These are phyloP conservation scores for Copromyces sp. DNA, from an alignment of 495 filamentous ascomycete genomes.

Conservation along the genomic window DNA sequence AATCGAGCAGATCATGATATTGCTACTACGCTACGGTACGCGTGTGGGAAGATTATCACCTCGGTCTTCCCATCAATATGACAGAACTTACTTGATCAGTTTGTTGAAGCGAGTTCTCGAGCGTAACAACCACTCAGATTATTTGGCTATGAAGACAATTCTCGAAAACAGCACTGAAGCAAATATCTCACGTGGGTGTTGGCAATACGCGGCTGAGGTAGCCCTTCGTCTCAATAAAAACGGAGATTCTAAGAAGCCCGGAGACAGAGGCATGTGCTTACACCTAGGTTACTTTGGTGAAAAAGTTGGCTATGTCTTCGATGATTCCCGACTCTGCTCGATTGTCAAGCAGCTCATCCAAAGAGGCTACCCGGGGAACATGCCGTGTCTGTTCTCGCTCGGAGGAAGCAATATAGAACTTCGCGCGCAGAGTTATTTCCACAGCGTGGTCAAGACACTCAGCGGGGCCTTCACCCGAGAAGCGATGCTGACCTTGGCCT, in stretches of 20 bases:
- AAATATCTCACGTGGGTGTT: conserved; percentile 3
- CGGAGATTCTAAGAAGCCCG: not conserved
- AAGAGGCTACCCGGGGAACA: not conserved
- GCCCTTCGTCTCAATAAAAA: not conserved
- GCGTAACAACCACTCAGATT: not conserved
- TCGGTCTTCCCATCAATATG: not conserved
- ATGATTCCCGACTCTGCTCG: not conserved
- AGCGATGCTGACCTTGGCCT: not conserved
- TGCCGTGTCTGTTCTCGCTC: not conserved
- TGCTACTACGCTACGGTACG: not conserved
- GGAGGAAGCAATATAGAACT: not conserved
- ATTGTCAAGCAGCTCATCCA: not conserved
- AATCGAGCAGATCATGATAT: not conserved
- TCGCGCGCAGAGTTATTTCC: not conserved
- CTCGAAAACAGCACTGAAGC: not conserved
- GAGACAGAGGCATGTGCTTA: not conserved
- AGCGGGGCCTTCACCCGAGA: conserved; percentile 1
- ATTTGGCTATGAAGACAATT: not conserved
- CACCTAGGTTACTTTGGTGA: not conserved
- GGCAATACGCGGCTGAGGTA: conserved; percentile 1
- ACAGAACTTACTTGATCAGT: not conserved
- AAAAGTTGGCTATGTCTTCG: not conserved
- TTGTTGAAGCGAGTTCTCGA: not conserved
- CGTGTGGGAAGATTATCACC: not conserved
- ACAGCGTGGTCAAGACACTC: not conserved